phyloP scores from a whole-genome alignment of 129 eudicot species.

The Pittosporum tobira region DNA sequence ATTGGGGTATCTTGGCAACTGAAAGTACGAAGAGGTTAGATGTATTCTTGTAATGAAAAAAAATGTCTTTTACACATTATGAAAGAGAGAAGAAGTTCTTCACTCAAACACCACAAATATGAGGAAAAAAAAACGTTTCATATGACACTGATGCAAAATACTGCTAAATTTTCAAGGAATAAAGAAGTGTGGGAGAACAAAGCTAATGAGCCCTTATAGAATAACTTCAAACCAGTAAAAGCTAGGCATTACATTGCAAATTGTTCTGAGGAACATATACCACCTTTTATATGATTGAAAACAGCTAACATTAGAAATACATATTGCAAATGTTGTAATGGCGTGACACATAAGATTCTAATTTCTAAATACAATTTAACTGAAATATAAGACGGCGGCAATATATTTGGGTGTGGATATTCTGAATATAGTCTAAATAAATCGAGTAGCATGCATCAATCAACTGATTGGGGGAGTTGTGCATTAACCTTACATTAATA shows the following conservation, averaged over 20 bases:
- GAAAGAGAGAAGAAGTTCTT: neutral
- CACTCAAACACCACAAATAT: neutral
- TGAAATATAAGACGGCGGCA: too few relatives aligned
- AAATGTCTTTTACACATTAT: neutral
- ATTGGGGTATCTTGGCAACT: conserved; percentile 70
- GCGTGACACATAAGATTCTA: too few relatives aligned
- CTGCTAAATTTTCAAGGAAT: neutral
- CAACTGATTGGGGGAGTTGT: neutral
- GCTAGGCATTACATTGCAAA: neutral
- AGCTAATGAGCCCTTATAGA: neutral
- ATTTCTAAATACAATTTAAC: too few relatives aligned
- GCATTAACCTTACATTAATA: neutral
- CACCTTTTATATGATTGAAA: neutral
- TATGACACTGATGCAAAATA: neutral
- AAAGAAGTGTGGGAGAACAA: neutral
- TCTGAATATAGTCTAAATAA: too few relatives aligned
- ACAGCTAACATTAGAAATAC: neutral
- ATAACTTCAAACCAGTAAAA: neutral
- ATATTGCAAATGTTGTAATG: neutral
- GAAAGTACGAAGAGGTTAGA: conserved; percentile 27
- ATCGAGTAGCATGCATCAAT: too few relatives aligned
- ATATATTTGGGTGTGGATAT: neutral
- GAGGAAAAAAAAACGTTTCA: too few relatives aligned
- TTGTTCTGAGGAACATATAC: neutral
- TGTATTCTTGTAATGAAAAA: neutral